These are phyloP conservation scores for Balamuthia mandrillaris DNA, from an alignment of 208 protist genomes.

Conservation along the genomic window DNA sequence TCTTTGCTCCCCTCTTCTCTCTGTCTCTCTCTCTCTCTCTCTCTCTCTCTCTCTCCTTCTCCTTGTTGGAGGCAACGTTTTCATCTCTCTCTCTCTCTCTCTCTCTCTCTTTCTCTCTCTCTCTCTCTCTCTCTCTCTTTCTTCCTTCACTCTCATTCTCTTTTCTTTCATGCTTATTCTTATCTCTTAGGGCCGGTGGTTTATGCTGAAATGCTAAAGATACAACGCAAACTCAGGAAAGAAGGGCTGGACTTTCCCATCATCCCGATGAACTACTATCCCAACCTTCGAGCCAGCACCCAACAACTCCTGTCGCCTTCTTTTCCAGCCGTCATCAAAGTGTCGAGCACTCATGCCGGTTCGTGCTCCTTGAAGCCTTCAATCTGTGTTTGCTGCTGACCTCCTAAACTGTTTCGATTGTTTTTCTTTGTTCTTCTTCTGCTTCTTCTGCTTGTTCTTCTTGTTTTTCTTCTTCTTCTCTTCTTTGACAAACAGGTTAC, in stretches of 20 bases:
- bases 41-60: neutral
- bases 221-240: neutral
- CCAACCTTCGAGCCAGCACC: slow-evolving; percentile 17
- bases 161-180: neutral
- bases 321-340: slow-evolving; percentile 28
- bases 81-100: neutral
- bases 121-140: neutral
- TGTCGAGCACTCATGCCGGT: slow-evolving; percentile 39
- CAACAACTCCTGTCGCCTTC: neutral
- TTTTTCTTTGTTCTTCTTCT: no score
- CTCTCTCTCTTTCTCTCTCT: neutral
- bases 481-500: no score
- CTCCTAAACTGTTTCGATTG: no score
- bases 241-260: neutral
- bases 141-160: neutral
- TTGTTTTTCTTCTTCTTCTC: no score
- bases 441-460: no score
- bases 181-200: neutral
- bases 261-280: slow-evolving; percentile 31
- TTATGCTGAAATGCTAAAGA: neutral
- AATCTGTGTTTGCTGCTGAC: neutral
- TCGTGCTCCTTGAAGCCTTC: neutral
- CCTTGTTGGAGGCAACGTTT: neutral
- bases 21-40: neutral
- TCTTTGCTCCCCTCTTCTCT: neutral